These are phyloP conservation scores for Phytophthora idaei DNA, from an alignment of 352 stramenopile species.

Conservation along the genomic window DNA sequence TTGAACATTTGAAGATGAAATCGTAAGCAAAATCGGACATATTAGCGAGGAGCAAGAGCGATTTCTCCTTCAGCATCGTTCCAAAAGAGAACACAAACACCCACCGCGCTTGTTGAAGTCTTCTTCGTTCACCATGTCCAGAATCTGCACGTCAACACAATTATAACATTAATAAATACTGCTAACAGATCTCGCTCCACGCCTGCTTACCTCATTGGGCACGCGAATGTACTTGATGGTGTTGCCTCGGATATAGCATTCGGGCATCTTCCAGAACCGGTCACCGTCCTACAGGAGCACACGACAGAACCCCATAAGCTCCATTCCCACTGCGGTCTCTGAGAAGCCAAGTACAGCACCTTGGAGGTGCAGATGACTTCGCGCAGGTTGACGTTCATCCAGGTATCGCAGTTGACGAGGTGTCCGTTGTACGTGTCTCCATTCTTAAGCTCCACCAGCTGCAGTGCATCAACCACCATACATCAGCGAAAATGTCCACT, in stretches of 20 bases:
- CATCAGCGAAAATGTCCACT: neutral
- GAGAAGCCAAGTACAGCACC: conserved; percentile 36
- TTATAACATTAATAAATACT: conserved; percentile 1
- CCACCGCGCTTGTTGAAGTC: conserved; percentile 86
- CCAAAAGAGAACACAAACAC: conserved; percentile 8
- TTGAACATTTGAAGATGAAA: conserved; percentile 4
- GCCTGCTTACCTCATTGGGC: conserved; percentile 88
- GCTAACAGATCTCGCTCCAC: neutral
- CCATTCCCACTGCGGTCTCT: neutral
- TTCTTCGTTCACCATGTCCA: conserved; percentile 96
- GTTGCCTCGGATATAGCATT: conserved; percentile 98
- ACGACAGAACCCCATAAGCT: neutral
- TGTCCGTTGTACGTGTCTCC: conserved; percentile 98
- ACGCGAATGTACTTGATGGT: conserved; percentile 99
- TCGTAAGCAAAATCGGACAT: conserved; percentile 13
- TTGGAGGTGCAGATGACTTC: conserved; percentile 99
- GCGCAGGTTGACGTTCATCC: conserved; percentile 99
- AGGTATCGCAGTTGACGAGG: conserved; percentile 97
- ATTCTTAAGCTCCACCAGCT: conserved; percentile 99
- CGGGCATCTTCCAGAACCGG: conserved; percentile 98
- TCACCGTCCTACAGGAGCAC: conserved; percentile 89
- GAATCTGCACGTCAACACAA: conserved; percentile 47
- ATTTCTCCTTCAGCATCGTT: conserved; percentile 4
- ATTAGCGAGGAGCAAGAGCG: conserved; percentile 4
- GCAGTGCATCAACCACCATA: conserved; percentile 2